phyloP scores from a whole-genome alignment of 148 eudicot genomes.

The Polygonum maritimum region DNA sequence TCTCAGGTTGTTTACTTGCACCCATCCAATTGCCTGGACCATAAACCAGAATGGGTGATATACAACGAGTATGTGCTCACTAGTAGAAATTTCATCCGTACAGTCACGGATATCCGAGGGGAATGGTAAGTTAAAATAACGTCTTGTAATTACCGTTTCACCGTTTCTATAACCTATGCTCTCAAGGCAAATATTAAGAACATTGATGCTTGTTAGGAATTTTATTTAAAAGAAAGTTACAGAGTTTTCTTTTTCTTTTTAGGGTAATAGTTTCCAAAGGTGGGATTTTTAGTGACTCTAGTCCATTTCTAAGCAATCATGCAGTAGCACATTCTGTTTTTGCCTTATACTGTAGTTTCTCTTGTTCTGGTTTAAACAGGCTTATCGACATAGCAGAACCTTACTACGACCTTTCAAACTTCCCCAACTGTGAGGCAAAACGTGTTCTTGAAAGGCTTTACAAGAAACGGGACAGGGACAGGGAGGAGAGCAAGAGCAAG shows the following conservation, averaged over 20 bases:
- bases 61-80: constrained; percentile 95
- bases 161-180: not conserved
- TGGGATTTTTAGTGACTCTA: not conserved
- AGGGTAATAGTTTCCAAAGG: no score
- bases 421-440: constrained; percentile 58
- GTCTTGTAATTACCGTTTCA: not conserved
- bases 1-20: constrained; percentile 84
- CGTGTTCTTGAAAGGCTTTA: constrained; percentile 52
- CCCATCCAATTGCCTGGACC: constrained; percentile 96
- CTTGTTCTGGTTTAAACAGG: constrained; percentile 24
- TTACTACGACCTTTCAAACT: constrained; percentile 63
- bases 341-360: not conserved
- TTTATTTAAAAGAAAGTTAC: no score
- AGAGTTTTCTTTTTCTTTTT: no score
- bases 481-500: constrained; percentile 31
- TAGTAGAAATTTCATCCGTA: constrained; percentile 91
- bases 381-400: constrained; percentile 58
- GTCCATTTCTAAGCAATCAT: not conserved
- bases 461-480: constrained; percentile 45
- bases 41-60: constrained; percentile 99
- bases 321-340: not conserved
- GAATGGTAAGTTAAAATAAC: constrained; percentile 60
- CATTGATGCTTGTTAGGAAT: no score
- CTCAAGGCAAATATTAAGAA: no score
- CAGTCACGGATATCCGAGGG: constrained; percentile 90